Evolutionary conservation across 2,329 filamentous ascomycete species (phyloP), one percentile per base, ranked within the genome.

Genomic region (Colletotrichum agaves): DNA sequence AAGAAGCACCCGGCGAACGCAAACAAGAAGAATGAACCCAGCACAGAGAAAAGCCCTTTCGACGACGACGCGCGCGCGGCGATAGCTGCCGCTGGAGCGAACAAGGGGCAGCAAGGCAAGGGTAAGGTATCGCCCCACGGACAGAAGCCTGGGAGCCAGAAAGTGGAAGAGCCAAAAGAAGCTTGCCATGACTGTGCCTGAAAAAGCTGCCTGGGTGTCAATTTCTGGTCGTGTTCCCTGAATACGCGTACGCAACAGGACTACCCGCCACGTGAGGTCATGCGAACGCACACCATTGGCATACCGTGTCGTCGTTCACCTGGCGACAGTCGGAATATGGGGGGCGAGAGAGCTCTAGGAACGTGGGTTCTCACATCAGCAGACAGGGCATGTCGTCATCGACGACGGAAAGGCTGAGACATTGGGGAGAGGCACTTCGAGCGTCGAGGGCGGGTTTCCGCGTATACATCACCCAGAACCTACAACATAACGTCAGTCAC

Each of bases 181-280:
- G 58, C 35, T 12, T 71, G 69, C 52, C 67, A 70, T 35, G 69
- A 67, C 19, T 67, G 64, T 33, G 64, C 61, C 7, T 67, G 50
- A 67, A 27, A 27, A n/a, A 23, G 3, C 6, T 5, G 44, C 11
- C 17, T 23, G 44, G 44, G 44, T 47, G 46, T 49, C 46, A 58
- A 23, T 31, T 58, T 35, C 7, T 35, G n/a, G 27, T 17, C 8
- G 27, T 27, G 27, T 5, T 27, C 8, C 27, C 27, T 27, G 27
- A 2, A 27, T 8, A 27, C 13, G 23, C 8, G 15, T 47, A 41
- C 33, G 31, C 15, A 17, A 31, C 41, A 11, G 23, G 10, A 35
- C 35, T 12, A 17, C 15, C 43, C 13, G 23, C 39, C 12, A 15
- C 3, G 19, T 27, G n/a, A 43, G 35, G 37, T 44, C 15, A 17